A percentile compares a stretch with the other conserved stretches of the same genome.
phyloP scores from a whole-genome alignment of 495 filamentous ascomycete species.

The Lasiosphaeriaceae sp. region DNA sequence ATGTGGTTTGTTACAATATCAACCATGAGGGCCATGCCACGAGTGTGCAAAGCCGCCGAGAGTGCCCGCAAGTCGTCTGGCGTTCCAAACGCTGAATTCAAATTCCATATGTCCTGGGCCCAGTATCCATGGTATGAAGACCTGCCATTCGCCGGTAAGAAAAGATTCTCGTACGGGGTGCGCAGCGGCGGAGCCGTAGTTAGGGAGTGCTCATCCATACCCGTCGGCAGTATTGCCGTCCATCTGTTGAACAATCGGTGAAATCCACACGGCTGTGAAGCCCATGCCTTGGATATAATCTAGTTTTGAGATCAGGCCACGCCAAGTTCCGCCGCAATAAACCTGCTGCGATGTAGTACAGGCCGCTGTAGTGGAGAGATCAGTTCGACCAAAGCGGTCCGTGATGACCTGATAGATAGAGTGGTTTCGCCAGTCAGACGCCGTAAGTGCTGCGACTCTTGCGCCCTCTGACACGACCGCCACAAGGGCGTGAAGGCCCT shows the following conservation, averaged over 20 bases:
- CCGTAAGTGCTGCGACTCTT: slow-evolving; percentile 14
- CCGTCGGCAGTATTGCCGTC: slow-evolving; percentile 48
- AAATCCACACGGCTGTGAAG: slow-evolving; percentile 82
- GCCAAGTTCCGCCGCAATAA: slow-evolving; percentile 77
- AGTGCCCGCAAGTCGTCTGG: slow-evolving; percentile 61
- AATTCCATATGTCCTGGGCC: slow-evolving; percentile 61
- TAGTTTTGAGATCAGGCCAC: slow-evolving; percentile 65
- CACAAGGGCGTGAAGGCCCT: neutral
- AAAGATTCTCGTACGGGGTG: too few relatives aligned
- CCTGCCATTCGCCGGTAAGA: slow-evolving; percentile 3
- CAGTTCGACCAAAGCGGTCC: slow-evolving; percentile 67
- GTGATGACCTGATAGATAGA: slow-evolving; percentile 74
- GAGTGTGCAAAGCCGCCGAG: slow-evolving; percentile 54
- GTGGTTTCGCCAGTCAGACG: slow-evolving; percentile 46
- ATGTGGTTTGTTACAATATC: slow-evolving; percentile 80
- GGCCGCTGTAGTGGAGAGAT: slow-evolving; percentile 57
- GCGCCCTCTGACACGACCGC: neutral
- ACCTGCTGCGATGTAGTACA: slow-evolving; percentile 45
- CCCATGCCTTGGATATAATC: slow-evolving; percentile 76
- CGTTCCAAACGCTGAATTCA: slow-evolving; percentile 66
- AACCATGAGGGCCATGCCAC: slow-evolving; percentile 70
- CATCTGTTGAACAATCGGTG: slow-evolving; percentile 64
- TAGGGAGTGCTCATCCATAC: slow-evolving; percentile 27
- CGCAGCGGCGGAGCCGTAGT: too few relatives aligned
- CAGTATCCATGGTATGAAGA: slow-evolving; percentile 72